phyloP scores from a whole-genome alignment of 2,329 filamentous ascomycete genomes.

The Colletotrichum sp. region DNA sequence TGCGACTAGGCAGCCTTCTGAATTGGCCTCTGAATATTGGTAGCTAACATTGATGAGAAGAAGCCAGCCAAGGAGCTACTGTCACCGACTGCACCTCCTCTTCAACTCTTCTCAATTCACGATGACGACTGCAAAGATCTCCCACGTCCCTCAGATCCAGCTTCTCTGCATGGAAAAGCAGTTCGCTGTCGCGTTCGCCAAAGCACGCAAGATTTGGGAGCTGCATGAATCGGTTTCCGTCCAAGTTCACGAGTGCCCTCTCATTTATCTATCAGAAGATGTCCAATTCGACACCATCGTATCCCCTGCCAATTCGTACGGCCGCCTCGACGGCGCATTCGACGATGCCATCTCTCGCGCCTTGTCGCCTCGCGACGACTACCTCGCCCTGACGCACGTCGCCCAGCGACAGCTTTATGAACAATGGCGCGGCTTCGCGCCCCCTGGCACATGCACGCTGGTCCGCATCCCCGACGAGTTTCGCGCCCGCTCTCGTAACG shows the following conservation, averaged over 20 bases:
- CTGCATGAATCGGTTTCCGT: conserved; percentile 34
- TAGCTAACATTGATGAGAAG: not conserved
- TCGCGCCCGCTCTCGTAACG: conserved; percentile 33
- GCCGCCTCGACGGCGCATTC: conserved; percentile 57
- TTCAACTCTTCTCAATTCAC: not conserved
- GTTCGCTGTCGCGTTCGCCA: conserved; percentile 44
- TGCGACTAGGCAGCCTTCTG: not conserved
- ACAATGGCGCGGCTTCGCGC: conserved; percentile 53
- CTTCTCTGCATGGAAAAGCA: conserved; percentile 45
- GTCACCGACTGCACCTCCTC: not conserved
- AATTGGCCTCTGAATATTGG: not conserved
- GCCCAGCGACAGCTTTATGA: conserved; percentile 50
- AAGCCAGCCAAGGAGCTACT: not conserved
- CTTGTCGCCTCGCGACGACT: conserved; percentile 49
- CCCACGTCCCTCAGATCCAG: conserved; percentile 40
- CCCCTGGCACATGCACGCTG: conserved; percentile 55
- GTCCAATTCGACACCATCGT: conserved; percentile 53
- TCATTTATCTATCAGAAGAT: conserved; percentile 38
- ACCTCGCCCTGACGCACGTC: conserved; percentile 50
- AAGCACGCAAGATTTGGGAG: conserved; percentile 34
- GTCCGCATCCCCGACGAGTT: conserved; percentile 48
- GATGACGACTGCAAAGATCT: not conserved
- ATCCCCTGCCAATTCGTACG: conserved; percentile 61
- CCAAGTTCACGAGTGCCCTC: conserved; percentile 41
- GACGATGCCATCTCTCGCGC: conserved; percentile 58